Evolutionary conservation across 2,329 filamentous ascomycete species (phyloP), one percentile per base, ranked within the genome.

Genomic region (Fusarium goolgardi): DNA sequence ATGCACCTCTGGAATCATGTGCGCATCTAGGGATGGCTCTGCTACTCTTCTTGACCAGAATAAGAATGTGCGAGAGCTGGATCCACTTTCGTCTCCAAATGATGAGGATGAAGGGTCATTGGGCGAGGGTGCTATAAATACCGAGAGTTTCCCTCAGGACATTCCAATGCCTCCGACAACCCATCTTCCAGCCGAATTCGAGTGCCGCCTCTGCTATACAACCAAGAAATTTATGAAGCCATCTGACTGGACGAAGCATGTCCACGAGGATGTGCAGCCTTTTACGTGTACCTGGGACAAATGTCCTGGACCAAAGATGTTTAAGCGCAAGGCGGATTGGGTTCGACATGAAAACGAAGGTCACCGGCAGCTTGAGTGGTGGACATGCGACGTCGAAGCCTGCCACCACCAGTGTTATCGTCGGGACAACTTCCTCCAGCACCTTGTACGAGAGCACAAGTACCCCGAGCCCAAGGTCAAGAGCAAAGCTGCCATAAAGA

Each of bases 261-360:
- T 97, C 1, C 93, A 97, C 72, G 94, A 97, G 78, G 94, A 97
- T 76, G 88, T 97, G 1, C 92, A 96, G 75, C 94, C 94, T 1
- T 97, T 97, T 71, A 96, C 93, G 5, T 97, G 94, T 79, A 97
- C 94, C 0, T 97, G 95, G 81, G 88, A 91, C 3, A 85, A 88
- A 51, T 97, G 94, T 75, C 86, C 87, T 11, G 93, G 97, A 47
- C 89, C 92, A 20, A 97, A 96, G 78, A 94, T 93, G 35, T 97
- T 97, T 83, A 97, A 97, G 80, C 88, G 94, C 47, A 97, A 97
- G 79, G 94, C 94, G 16, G 94, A 97, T 76, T 97, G 94, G 94
- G 93, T 97, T 23, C 88, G 94, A 31, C 94, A 97, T 74, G 94
- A 97, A 76, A 97, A 95, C 71, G 94, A 97, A 78, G 89, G 91